Evolutionary conservation across 2,329 filamentous ascomycete genomes (phyloP).

Genomic region (Alternaria brassicae): DNA sequence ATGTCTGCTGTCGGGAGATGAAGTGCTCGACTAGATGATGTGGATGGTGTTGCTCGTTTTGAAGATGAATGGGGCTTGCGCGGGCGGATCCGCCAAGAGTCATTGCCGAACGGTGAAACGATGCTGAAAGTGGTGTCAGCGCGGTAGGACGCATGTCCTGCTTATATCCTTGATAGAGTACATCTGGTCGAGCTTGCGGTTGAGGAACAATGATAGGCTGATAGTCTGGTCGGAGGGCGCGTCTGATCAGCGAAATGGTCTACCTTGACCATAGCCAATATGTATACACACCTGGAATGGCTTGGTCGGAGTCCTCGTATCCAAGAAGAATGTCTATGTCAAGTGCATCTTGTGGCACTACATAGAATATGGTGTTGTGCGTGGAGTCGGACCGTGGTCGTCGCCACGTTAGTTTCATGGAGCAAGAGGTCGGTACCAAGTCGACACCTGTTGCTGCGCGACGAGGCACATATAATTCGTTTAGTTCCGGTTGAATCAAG

Average conservation of each 20-base stretch:
- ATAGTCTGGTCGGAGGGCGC: not conserved
- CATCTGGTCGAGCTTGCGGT: not conserved
- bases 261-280: not conserved
- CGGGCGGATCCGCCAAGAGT: not conserved
- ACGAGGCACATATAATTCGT: not conserved
- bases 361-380: constrained; percentile 5
- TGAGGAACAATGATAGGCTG: not conserved
- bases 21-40: not conserved
- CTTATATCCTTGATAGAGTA: not conserved
- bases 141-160: not conserved
- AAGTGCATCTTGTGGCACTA: not conserved
- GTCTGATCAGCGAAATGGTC: not conserved
- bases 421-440: not conserved
- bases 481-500: not conserved
- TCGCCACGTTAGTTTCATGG: constrained; percentile 4
- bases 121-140: not conserved
- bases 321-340: constrained; percentile 10
- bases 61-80: not conserved
- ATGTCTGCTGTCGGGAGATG: not conserved
- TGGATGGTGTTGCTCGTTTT: not conserved
- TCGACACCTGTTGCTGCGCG: not conserved
- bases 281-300: constrained; percentile 1
- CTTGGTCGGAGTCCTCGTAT: constrained; percentile 1
- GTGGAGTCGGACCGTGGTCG: not conserved
- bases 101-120: constrained; percentile 3